Percentiles rank a stretch among this genome's conserved stretches.
Conservation (phyloP, 2,329 filamentous ascomycete species). For the Fonsecaea nubica region DNA sequence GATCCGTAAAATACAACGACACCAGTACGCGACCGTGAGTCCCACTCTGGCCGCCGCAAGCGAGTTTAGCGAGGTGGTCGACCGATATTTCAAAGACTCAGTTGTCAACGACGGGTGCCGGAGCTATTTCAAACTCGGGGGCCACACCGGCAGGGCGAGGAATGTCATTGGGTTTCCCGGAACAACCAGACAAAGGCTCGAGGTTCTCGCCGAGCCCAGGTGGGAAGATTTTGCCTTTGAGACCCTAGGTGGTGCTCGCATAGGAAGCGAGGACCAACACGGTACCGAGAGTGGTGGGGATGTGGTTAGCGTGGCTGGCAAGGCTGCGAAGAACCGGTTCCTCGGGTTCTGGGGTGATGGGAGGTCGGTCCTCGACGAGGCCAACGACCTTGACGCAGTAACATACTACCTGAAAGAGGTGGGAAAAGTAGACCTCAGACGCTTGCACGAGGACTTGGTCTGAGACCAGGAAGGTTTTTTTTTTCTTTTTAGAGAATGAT, state of each 20-base stretch:
- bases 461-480: too few relatives aligned
- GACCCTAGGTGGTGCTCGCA: background rate
- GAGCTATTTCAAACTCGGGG: conserved; percentile 3
- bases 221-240: conserved; percentile 49
- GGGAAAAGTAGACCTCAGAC: conserved; percentile 18
- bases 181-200: conserved; percentile 44
- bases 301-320: too few relatives aligned
- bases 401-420: conserved; percentile 21
- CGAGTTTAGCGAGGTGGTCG: conserved; percentile 17
- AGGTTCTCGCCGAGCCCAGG: conserved; percentile 43
- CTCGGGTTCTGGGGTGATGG: background rate
- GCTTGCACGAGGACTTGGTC: background rate
- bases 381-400: conserved; percentile 6
- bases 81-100: conserved; percentile 14
- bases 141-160: conserved; percentile 5
- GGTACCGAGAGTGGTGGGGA: too few relatives aligned
- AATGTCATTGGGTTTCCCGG: conserved; percentile 14
- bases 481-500: too few relatives aligned
- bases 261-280: too few relatives aligned
- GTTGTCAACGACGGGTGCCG: conserved; percentile 14
- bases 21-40: conserved; percentile 2
- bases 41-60: conserved; percentile 4
- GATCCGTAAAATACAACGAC: conserved; percentile 20
- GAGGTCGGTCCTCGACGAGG: conserved; percentile 5
- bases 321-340: conserved; percentile 9